These are phyloP conservation scores for Solanum habrochaites DNA, from an alignment of 257 asterid species.

Conservation along the genomic window DNA sequence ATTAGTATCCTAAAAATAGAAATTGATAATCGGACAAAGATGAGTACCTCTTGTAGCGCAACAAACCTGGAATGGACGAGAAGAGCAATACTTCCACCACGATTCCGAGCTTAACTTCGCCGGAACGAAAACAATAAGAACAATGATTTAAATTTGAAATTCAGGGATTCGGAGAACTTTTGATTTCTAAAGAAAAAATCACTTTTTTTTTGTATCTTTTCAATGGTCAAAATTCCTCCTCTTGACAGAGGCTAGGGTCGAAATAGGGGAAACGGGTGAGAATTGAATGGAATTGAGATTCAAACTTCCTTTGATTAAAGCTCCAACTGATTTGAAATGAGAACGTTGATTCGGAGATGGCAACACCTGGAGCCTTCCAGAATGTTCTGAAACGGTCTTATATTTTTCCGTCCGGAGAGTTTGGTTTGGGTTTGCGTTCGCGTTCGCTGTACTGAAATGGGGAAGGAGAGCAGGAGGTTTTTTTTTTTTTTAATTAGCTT, in stretches of 20 bases:
- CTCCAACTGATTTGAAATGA: no score
- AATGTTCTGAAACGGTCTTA: no score
- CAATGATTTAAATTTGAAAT: neutral
- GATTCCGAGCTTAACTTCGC: neutral
- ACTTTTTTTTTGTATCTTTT: neutral
- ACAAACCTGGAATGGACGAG: neutral
- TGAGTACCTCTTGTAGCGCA: neutral
- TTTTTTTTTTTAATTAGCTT: fast-evolving
- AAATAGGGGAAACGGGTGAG: no score
- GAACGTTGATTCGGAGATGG: no score
- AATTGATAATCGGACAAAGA: neutral
- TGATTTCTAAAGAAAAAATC: neutral
- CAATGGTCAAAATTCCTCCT: neutral
- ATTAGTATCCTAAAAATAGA: neutral
- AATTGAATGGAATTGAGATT: no score
- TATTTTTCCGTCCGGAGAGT: no score
- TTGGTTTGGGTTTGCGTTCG: no score
- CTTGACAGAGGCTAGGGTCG: neutral
- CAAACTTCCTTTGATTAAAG: no score
- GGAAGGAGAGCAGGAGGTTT: no score
- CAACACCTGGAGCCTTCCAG: no score
- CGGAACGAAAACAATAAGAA: neutral
- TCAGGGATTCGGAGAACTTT: neutral
- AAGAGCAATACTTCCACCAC: neutral
- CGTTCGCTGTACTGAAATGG: no score